Evolutionary conservation across 2,329 filamentous ascomycete species (phyloP), one percentile per base, ranked within the genome.

Genomic region (Trichoderma oligosporum): DNA sequence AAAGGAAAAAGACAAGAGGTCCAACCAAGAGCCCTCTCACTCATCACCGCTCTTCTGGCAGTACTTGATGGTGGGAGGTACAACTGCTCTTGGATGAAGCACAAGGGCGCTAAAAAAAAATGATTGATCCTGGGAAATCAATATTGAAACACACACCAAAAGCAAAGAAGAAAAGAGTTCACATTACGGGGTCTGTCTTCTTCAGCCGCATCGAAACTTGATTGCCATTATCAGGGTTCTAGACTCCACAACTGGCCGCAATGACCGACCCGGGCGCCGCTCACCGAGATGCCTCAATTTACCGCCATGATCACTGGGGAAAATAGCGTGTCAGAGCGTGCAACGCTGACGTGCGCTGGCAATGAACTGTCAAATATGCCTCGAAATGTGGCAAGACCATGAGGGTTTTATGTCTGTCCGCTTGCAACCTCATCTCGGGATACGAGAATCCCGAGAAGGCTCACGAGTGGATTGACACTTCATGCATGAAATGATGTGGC

Each of bases 201-300:
- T 20, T 54, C 51, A 45, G 51, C 51, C 41, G 39, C 29, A 27
- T 24, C 27, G n/a, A n/a, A 24, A 25, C 8, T 8, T 44, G 39
- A 18, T 9, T n/a, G 29, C 39, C 39, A 36, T 27, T 36, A 16
- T 18, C 39, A 54, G 51, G 51, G 51, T 44, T 35, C 29, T 36
- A 9, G 51, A 41, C 44, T 31, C 22, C 44, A 29, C 29, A 27
- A 33, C 44, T 9, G 27, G 48, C 39, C 41, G 42, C 53, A 38
- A 48, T 12, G 42, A 55, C 52, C 35, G 27, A 55, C 52, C 35
- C 20, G 44, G 42, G 53, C 18, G 24, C 25, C 24, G 42, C 53
- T 56, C 42, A 56, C 53, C 42, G 44, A 56, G 53, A 56, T 47
- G 53, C 53, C 53, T 56, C 44, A n/a, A 56, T 56, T 47, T 56